phyloP scores from a whole-genome alignment of 306 rosid genomes.

The Lathyrus sativus region DNA sequence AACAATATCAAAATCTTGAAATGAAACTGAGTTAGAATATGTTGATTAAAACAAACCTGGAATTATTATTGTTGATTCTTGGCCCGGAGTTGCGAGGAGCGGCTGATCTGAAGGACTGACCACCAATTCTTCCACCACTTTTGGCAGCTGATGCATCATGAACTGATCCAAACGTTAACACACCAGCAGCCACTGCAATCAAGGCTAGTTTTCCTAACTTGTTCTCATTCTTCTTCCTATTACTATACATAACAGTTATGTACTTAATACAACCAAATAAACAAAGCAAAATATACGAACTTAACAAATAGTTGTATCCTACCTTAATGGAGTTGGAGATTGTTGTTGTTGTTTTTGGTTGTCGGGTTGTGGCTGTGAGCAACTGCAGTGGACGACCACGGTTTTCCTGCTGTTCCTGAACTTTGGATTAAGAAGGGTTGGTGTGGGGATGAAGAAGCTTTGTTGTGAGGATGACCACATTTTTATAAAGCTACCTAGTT shows the following conservation, averaged over 20 bases:
- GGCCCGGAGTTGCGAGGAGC: constrained; percentile 75
- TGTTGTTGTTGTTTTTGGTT: background rate
- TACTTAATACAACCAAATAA: too few relatives aligned
- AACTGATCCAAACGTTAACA: constrained; percentile 67
- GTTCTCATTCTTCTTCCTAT: constrained; percentile 53
- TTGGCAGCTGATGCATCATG: constrained; percentile 89
- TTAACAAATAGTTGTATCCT: too few relatives aligned
- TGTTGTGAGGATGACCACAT: background rate
- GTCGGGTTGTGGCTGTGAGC: background rate
- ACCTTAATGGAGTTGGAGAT: constrained; percentile 3
- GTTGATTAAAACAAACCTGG: constrained; percentile 24
- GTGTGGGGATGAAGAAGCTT: background rate
- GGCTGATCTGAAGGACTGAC: constrained; percentile 79
- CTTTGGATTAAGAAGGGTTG: background rate
- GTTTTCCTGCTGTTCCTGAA: background rate
- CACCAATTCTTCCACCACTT: constrained; percentile 84
- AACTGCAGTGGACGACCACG: background rate
- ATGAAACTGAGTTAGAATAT: background rate
- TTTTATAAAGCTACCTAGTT: background rate
- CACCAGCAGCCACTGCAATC: constrained; percentile 77
- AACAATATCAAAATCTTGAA: background rate
- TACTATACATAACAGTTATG: too few relatives aligned
- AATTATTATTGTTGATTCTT: constrained; percentile 71
- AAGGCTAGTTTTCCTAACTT: constrained; percentile 65
- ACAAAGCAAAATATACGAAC: too few relatives aligned